Conservation (phyloP, 805 yeast genomes). For the Maudiozyma barnettii region DNA sequence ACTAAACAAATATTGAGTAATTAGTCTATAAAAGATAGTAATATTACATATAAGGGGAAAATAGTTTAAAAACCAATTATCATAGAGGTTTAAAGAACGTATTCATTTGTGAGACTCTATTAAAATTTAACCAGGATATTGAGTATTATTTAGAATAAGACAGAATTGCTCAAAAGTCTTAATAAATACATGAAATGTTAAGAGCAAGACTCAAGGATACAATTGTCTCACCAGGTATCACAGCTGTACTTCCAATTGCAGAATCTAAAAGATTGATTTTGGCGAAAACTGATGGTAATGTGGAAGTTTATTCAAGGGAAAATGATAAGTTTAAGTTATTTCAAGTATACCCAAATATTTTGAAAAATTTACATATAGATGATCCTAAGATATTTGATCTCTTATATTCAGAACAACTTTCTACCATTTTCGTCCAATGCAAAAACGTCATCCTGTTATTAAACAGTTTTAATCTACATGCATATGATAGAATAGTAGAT, state of each 20-base stretch:
- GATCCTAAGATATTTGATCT: conserved; percentile 15
- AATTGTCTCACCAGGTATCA: conserved; percentile 14
- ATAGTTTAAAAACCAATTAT: no score
- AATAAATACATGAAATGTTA: conserved; percentile 10
- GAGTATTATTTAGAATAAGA: no score
- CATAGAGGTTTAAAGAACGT: no score
- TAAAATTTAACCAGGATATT: no score
- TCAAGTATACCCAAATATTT: conserved; percentile 22
- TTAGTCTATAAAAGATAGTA: no score
- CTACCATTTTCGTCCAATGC: conserved; percentile 24
- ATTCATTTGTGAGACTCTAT: no score
- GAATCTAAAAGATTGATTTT: conserved; percentile 21
- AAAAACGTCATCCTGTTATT: conserved; percentile 18
- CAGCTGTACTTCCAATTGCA: conserved; percentile 19
- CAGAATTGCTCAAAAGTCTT: no score
- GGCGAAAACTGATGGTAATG: conserved; percentile 21
- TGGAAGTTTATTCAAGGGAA: conserved; percentile 24
- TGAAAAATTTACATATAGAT: conserved; percentile 14
- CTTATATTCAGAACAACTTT: conserved; percentile 16
- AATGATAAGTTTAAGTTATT: conserved; percentile 14
- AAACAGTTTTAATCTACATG: conserved; percentile 24
- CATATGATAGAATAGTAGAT: conserved; percentile 27
- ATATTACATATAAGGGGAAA: no score
- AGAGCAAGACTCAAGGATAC: conserved; percentile 15
- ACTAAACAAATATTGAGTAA: no score